These are phyloP conservation scores for Coemansia sp. DNA, from an alignment of 192 early-diverging fungal species.

Conservation along the genomic window DNA sequence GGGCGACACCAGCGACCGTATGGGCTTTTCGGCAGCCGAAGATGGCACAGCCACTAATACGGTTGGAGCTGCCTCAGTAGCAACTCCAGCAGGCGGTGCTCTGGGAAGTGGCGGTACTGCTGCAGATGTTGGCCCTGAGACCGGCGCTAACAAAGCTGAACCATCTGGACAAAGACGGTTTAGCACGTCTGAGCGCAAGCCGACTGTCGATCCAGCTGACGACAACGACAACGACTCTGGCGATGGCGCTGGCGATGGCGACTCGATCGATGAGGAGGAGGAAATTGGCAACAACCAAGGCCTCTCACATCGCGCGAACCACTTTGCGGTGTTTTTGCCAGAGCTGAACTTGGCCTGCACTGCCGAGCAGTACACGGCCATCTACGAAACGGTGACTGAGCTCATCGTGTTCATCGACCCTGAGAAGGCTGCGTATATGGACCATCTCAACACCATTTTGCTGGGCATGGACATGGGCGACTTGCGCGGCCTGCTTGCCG, in stretches of 20 bases:
- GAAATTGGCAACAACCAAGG: conserved; percentile 27
- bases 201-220: neutral
- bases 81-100: neutral
- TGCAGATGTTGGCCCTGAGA: neutral
- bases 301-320: conserved; percentile 65
- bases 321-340: conserved; percentile 72
- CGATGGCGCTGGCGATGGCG: conserved; percentile 3
- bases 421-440: conserved; percentile 68
- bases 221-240: neutral
- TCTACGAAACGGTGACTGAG: conserved; percentile 75
- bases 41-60: neutral
- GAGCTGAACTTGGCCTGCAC: conserved; percentile 72
- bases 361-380: conserved; percentile 71
- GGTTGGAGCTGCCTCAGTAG: neutral
- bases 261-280: conserved; percentile 30
- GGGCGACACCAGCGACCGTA: conserved; percentile 31
- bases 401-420: conserved; percentile 86
- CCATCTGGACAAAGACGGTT: neutral
- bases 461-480: conserved; percentile 80
- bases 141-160: neutral
- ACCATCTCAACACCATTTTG: conserved; percentile 73
- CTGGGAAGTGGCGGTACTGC: neutral
- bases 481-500: conserved; percentile 53
- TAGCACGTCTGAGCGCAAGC: neutral
- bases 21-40: neutral